phyloP scores from a whole-genome alignment of 2,329 filamentous ascomycete species.

The Berkeleyomyces rouxiae region DNA sequence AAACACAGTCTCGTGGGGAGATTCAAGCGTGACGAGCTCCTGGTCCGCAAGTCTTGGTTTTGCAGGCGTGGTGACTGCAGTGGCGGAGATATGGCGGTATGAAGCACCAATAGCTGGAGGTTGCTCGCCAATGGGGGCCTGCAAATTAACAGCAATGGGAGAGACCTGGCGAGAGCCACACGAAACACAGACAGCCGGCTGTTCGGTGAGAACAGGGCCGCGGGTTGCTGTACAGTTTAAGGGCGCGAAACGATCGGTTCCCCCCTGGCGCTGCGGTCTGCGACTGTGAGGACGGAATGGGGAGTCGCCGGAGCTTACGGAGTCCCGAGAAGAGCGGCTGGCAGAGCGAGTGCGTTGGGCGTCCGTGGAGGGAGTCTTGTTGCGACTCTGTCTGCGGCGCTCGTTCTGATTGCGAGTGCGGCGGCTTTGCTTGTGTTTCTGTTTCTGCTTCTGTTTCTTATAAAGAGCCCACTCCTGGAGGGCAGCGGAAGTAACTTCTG shows the following conservation, averaged over 20 bases:
- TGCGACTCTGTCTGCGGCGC: neutral
- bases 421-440: neutral
- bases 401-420: conserved; percentile 1
- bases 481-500: neutral
- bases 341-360: neutral
- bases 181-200: neutral
- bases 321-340: neutral
- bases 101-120: neutral
- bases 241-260: neutral
- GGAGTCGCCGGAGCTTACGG: neutral
- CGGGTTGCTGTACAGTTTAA: neutral
- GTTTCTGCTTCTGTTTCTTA: neutral
- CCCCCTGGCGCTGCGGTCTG: neutral
- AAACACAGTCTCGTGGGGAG: neutral
- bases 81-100: neutral
- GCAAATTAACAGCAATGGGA: neutral
- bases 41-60: neutral
- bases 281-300: neutral
- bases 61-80: neutral
- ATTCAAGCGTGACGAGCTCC: neutral
- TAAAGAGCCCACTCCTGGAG: conserved; percentile 3
- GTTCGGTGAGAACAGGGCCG: neutral
- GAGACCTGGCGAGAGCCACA: neutral
- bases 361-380: neutral
- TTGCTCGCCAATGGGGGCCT: neutral